Conservation (phyloP, 2,329 filamentous ascomycete species). For the Ascosphaera apis region DNA sequence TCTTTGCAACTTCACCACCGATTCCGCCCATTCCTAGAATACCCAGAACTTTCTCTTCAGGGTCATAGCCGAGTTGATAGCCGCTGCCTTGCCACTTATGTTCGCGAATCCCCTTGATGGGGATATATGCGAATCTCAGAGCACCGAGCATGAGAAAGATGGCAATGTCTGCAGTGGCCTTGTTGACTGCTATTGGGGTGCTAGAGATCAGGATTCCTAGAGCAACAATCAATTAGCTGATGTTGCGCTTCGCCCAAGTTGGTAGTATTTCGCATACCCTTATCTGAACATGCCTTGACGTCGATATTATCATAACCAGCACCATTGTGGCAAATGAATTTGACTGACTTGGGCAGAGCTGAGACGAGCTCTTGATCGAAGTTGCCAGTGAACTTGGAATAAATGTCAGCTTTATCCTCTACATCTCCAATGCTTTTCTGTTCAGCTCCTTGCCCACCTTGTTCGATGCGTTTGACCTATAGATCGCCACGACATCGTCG, state of each 20-base stretch:
- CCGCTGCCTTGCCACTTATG: slow-evolving; percentile 42
- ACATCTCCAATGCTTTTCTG: not conserved
- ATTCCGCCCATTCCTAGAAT: slow-evolving; percentile 78
- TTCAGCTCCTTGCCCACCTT: too few relatives aligned
- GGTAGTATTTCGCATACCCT: not conserved
- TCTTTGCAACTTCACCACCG: slow-evolving; percentile 51
- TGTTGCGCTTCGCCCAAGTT: not conserved
- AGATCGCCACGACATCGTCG: slow-evolving; percentile 41
- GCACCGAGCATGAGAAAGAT: slow-evolving; percentile 67
- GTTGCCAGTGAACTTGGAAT: slow-evolving; percentile 33
- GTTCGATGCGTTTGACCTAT: slow-evolving; percentile 44
- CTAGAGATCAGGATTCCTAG: slow-evolving; percentile 48
- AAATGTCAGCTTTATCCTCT: not conserved
- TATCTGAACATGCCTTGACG: slow-evolving; percentile 40
- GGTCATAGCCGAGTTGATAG: slow-evolving; percentile 43
- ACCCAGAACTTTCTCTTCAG: slow-evolving; percentile 53
- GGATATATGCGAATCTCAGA: slow-evolving; percentile 46
- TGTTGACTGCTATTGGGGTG: slow-evolving; percentile 57
- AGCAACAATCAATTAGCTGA: slow-evolving; percentile 14
- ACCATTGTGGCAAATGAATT: slow-evolving; percentile 19
- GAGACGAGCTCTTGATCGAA: slow-evolving; percentile 49
- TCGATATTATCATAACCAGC: slow-evolving; percentile 75
- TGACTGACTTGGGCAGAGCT: slow-evolving; percentile 18
- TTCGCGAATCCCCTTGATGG: slow-evolving; percentile 40
- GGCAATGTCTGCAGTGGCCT: slow-evolving; percentile 59